Evolutionary conservation across 2,329 filamentous ascomycete genomes (phyloP).

Genomic region (Furcasterigmium sp.): DNA sequence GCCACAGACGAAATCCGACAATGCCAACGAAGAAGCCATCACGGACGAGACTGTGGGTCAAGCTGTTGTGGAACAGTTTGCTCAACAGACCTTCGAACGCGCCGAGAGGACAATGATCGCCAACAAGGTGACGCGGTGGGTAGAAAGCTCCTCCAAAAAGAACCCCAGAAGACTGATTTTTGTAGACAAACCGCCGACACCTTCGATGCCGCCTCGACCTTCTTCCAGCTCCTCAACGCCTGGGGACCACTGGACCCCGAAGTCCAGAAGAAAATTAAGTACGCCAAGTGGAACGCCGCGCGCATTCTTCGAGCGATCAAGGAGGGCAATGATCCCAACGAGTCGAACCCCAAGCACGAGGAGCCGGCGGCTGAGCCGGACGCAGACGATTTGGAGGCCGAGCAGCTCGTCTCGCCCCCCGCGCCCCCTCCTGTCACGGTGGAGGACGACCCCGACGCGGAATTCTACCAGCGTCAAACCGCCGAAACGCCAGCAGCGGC

Average conservation of each 20-base stretch:
- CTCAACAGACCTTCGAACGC: conserved; percentile 77
- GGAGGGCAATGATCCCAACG: conserved; percentile 86
- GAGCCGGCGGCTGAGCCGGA: conserved; percentile 48
- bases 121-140: conserved; percentile 75
- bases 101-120: conserved; percentile 78
- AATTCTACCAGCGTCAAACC: conserved; percentile 11
- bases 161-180: neutral
- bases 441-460: conserved; percentile 48
- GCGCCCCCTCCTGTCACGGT: conserved; percentile 36
- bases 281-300: conserved; percentile 90
- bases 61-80: conserved; percentile 93
- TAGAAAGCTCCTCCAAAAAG: neutral
- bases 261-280: conserved; percentile 82
- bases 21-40: conserved; percentile 75
- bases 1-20: conserved; percentile 61
- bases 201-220: conserved; percentile 86
- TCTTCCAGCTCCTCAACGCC: conserved; percentile 81
- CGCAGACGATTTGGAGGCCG: conserved; percentile 60
- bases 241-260: conserved; percentile 76
- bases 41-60: conserved; percentile 80
- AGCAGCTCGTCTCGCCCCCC: conserved; percentile 34
- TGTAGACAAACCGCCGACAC: conserved; percentile 84
- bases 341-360: conserved; percentile 70
- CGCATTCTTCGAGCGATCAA: conserved; percentile 88
- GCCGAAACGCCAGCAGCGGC: conserved; percentile 15